These are phyloP conservation scores for Akanthomyces lecanii DNA, from an alignment of 2,329 filamentous ascomycete species.

Conservation along the genomic window DNA sequence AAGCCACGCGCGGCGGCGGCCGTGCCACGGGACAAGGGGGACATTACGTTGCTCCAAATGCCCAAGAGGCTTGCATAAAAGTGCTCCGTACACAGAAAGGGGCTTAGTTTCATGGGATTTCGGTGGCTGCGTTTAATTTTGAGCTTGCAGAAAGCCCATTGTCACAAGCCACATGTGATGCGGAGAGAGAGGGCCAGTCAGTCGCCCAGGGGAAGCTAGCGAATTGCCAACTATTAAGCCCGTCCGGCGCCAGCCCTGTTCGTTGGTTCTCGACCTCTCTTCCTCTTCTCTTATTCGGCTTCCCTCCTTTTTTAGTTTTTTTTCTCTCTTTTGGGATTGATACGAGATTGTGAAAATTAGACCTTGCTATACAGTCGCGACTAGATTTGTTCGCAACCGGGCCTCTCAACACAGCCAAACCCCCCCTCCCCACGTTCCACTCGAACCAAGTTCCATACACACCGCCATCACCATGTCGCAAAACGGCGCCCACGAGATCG, in stretches of 20 bases:
- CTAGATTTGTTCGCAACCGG: background rate
- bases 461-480: background rate
- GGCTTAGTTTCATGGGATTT: conserved; percentile 1
- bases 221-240: background rate
- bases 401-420: background rate
- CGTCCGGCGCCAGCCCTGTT: background rate
- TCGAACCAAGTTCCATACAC: background rate
- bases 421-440: background rate
- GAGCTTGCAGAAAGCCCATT: background rate
- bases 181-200: background rate
- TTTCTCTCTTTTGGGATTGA: background rate
- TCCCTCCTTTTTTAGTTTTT: background rate
- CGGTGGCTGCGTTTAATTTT: conserved; percentile 1
- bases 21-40: background rate
- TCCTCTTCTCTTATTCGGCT: background rate
- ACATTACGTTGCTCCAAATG: background rate
- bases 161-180: conserved; percentile 8
- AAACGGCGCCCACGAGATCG: background rate
- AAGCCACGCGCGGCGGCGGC: background rate
- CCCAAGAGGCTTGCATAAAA: background rate
- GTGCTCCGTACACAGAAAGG: background rate
- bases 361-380: background rate
- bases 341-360: background rate
- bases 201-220: background rate
- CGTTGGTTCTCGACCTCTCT: background rate